These are phyloP conservation scores for Sonneratia alba DNA, from an alignment of 345 rosid genomes.

Conservation along the genomic window DNA sequence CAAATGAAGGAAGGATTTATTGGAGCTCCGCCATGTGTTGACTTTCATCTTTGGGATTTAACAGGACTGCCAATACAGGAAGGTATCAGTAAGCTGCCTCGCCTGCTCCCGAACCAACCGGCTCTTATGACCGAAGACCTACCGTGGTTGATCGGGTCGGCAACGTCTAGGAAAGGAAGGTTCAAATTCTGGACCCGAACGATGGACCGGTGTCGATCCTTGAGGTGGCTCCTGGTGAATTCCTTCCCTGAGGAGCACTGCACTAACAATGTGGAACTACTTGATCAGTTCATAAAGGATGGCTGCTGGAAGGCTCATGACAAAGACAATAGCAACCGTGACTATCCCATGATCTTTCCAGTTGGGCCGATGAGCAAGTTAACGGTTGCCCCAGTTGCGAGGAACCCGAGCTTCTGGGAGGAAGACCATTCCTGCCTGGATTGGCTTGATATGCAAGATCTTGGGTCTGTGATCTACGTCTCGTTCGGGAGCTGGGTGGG, in stretches of 20 bases:
- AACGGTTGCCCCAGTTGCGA: constrained; percentile 1
- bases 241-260: constrained; percentile 43
- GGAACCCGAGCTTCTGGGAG: constrained; percentile 49
- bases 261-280: neutral
- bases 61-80: neutral
- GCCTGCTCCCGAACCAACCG: neutral
- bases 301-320: neutral
- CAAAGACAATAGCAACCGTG: neutral
- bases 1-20: too few species aligned
- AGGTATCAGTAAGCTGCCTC: neutral
- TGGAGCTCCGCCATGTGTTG: neutral
- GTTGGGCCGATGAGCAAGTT: constrained; percentile 40
- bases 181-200: constrained; percentile 69
- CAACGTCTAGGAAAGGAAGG: constrained; percentile 40
- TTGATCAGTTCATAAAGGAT: neutral
- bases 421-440: constrained; percentile 55
- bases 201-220: constrained; percentile 34
- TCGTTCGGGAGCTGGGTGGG: constrained; percentile 88
- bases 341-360: constrained; percentile 22
- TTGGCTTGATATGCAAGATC: constrained; percentile 50
- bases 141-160: constrained; percentile 73
- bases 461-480: constrained; percentile 43
- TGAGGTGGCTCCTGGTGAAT: constrained; percentile 53
- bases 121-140: constrained; percentile 46
- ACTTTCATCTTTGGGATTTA: neutral